phyloP scores from a whole-genome alignment of 2,329 filamentous ascomycete genomes.

The Akanthomyces uredinophilus region DNA sequence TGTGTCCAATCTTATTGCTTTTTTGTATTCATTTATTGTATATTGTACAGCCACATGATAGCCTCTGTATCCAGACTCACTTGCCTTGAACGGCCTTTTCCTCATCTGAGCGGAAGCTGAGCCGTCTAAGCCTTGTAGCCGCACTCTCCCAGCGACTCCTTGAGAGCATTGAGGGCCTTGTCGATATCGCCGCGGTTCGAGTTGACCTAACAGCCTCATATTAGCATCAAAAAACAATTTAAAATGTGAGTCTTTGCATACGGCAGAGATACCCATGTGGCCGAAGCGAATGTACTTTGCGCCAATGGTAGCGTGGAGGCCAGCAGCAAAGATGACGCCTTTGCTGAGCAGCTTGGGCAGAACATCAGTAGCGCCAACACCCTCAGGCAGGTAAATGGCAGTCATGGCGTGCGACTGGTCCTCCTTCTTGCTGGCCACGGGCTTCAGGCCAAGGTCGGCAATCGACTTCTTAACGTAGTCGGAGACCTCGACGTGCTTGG shows the following conservation, averaged over 20 bases:
- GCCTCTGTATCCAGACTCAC: not conserved
- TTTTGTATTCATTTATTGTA: not conserved
- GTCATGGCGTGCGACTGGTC: slow-evolving; percentile 98
- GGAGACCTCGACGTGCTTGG: slow-evolving; percentile 70
- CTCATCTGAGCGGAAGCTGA: not conserved
- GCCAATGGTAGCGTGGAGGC: slow-evolving; percentile 92
- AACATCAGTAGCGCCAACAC: slow-evolving; percentile 72
- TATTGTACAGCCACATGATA: slow-evolving; percentile 9
- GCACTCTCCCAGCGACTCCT: slow-evolving; percentile 67
- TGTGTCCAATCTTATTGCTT: not conserved
- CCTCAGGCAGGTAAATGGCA: slow-evolving; percentile 89
- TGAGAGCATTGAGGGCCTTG: slow-evolving; percentile 73
- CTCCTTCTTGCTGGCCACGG: slow-evolving; percentile 77
- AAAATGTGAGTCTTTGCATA: slow-evolving; percentile 35
- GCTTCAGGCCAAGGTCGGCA: slow-evolving; percentile 74
- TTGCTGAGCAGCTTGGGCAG: slow-evolving; percentile 80
- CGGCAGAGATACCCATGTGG: slow-evolving; percentile 93
- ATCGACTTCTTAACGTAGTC: slow-evolving; percentile 83
- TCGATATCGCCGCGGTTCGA: slow-evolving; percentile 75
- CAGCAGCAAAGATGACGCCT: slow-evolving; percentile 90
- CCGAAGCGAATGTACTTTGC: slow-evolving; percentile 92
- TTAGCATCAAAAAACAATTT: slow-evolving; percentile 19
- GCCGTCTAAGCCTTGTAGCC: slow-evolving; percentile 44
- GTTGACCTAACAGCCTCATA: slow-evolving; percentile 48
- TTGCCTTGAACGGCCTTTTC: not conserved